Evolutionary conservation across 2,329 filamentous ascomycete species (phyloP), one percentile per base, ranked within the genome.

Genomic region (Sporothrix brunneoviolacea): DNA sequence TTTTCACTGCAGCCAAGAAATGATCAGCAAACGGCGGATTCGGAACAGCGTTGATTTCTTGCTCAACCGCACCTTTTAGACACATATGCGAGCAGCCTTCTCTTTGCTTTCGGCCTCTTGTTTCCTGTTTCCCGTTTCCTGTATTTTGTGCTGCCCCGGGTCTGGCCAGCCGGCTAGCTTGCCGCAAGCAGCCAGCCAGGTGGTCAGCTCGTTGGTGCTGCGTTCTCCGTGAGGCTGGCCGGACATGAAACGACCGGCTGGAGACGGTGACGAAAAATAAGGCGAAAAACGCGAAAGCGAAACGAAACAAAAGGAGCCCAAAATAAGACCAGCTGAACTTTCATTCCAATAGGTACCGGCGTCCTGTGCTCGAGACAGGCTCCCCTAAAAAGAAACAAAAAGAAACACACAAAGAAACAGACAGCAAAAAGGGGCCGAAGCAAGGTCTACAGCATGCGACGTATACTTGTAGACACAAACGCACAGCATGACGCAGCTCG

Each of bases 231-330:
- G 22, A 38, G 43, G 35, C 33, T 46, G 43, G 43, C 12, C 21
- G 22, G n/a, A n/a, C n/a, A n/a, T n/a, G n/a, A n/a, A n/a, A n/a
- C n/a, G n/a, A n/a, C n/a, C n/a, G n/a, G n/a, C n/a, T n/a, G n/a
- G n/a, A n/a, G n/a, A n/a, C n/a, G n/a, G n/a, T n/a, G 16, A 28
- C 40, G 27, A 32, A 33, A 21, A 24, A 33, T 22, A 30, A 45
- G 37, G 37, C 18, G n/a, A 32, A 27, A 43, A 43, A 43, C 41
- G 41, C n/a, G n/a, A n/a, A n/a, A n/a, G n/a, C n/a, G n/a, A n/a
- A n/a, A n/a, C n/a, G n/a, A n/a, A n/a, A n/a, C n/a, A n/a, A n/a
- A n/a, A n/a, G n/a, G n/a, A n/a, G n/a, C n/a, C n/a, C n/a, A n/a
- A n/a, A n/a, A n/a, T n/a, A n/a, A n/a, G n/a, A n/a, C n/a, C n/a